Base-by-base conservation (phyloP, 108 stramenopile genomes). In the Pseudonitzschia pungens region DNA sequence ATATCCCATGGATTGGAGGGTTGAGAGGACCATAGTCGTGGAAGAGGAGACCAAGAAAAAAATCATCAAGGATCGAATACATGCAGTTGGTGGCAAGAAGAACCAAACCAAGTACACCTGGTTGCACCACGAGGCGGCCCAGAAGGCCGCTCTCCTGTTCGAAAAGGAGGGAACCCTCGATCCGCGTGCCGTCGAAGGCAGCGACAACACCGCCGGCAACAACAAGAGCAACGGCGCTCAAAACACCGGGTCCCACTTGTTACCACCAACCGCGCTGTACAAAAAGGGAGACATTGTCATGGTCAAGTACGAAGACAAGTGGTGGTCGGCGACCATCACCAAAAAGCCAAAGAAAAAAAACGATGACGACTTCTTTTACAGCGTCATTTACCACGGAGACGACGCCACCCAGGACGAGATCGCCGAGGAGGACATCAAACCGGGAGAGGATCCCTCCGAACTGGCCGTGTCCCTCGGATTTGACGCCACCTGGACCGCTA, bases 1-100 rank as follows among this genome's bases (percentile, higher is more conserved):
- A 32, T 94, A 94, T 75, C 93, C 93, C 14, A 77, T 76, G 33
- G 79, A 83, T 51, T 94, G 93, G 93, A 67, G 87, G 64, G 92
- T 93, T 27, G 85, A 87, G 55, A 85, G 92, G 26, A 70, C 43
- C 10, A 24, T 83, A 15, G 76, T 70, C 51, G 31, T 32, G 18
- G 71, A 71, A n/a, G 57, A 62, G 40, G 42, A 29, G 55, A 70
- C 16, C 0, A 62, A 60, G 65, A 48, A 2, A 48, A 48, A 48
- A 48, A 18, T 73, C 72, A 86, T 86, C 74, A 69, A 55, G 14
- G 86, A 87, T 78, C 63, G 69, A 10, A 87, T 87, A 45, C 83
- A 87, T 54, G 83, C 86, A 0, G 56, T 71, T 0, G 71, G 71
- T 12, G 77, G 77, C 28, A 78, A 78, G 27, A 81, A 76, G 16